Percentiles rank a stretch among this genome's conserved stretches.
phyloP scores from a whole-genome alignment of 208 protist genomes.

The Trypanosoma melophagium region DNA sequence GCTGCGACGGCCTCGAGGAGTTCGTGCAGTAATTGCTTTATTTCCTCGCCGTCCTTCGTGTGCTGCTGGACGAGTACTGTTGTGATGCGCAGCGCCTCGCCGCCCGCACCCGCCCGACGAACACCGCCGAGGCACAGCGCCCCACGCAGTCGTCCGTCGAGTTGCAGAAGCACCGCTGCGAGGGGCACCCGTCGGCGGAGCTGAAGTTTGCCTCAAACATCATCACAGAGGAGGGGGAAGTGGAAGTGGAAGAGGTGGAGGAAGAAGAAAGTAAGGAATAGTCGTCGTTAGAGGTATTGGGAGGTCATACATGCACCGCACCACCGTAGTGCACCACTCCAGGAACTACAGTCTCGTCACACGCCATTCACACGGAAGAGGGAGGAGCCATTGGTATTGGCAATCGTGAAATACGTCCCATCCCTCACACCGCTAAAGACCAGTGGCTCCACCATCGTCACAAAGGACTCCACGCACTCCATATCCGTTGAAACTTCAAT shows the following conservation, averaged over 20 bases:
- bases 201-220: constrained; percentile 9
- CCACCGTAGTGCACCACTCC: constrained; percentile 8
- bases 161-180: constrained; percentile 12
- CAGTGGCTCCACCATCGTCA: neutral
- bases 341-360: neutral
- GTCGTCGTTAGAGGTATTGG: too few relatives aligned
- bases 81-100: constrained; percentile 14
- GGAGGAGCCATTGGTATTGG: neutral
- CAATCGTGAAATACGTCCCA: constrained; percentile 1
- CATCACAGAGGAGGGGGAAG: too few relatives aligned
- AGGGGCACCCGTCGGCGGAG: constrained; percentile 4
- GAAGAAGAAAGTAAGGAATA: too few relatives aligned
- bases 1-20: neutral
- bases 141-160: constrained; percentile 6
- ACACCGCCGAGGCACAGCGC: constrained; percentile 11
- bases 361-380: constrained; percentile 12
- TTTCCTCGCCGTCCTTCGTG: neutral
- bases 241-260: too few relatives aligned
- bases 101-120: constrained; percentile 8
- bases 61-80: constrained; percentile 14
- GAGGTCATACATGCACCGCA: too few relatives aligned
- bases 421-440: neutral
- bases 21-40: neutral
- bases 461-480: constrained; percentile 17
- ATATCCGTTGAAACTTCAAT: constrained; percentile 2